A percentile compares a stretch with the other conserved stretches of the same genome.
Evolutionary conservation across 2,329 filamentous ascomycete genomes (phyloP).

Genomic region (Xylogone sp.): DNA sequence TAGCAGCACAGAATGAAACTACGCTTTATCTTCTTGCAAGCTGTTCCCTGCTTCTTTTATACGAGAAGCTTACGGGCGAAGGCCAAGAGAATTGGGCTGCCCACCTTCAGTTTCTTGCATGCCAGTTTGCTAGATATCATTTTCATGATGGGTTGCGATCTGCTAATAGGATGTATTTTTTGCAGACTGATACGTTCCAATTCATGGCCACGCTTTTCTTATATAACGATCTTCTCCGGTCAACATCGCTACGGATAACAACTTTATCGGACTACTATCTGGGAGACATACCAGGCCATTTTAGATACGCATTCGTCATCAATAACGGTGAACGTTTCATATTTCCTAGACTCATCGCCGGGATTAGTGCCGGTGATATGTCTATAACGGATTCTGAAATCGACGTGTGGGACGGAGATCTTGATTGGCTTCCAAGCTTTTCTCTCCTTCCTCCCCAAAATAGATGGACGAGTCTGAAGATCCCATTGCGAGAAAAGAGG

Average conservation of each 20-base stretch:
- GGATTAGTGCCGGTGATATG: constrained; percentile 4
- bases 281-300: neutral
- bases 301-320: no score
- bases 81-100: neutral
- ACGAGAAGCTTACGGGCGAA: neutral
- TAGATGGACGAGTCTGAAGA: neutral
- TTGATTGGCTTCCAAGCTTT: constrained; percentile 10
- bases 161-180: neutral
- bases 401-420: constrained; percentile 3
- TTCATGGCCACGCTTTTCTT: constrained; percentile 6
- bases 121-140: neutral
- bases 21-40: neutral
- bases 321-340: constrained; percentile 1
- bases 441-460: neutral
- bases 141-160: no score
- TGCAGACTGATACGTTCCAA: neutral
- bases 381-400: constrained; percentile 4
- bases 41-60: neutral
- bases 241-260: constrained; percentile 1
- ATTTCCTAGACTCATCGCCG: constrained; percentile 7
- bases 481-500: neutral
- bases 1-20: neutral
- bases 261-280: constrained; percentile 6
- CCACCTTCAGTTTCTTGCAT: neutral
- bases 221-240: constrained; percentile 7